These are phyloP conservation scores for Excoecaria agallocha DNA, from an alignment of 345 rosid genomes.

Conservation along the genomic window DNA sequence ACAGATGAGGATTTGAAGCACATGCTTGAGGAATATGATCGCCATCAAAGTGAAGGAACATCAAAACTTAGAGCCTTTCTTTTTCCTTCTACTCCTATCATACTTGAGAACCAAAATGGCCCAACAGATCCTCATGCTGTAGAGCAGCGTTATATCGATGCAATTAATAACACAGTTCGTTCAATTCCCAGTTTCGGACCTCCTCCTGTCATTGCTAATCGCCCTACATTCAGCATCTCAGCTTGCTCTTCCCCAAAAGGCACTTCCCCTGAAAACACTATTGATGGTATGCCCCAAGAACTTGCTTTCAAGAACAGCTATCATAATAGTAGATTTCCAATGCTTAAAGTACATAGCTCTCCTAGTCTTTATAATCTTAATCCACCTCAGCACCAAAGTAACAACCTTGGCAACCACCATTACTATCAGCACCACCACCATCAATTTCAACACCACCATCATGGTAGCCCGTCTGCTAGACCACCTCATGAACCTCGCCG, in stretches of 20 bases:
- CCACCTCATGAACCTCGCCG: conserved; percentile 35
- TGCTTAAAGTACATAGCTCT: conserved; percentile 73
- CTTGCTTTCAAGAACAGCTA: conserved; percentile 11
- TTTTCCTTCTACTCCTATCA: conserved; percentile 50
- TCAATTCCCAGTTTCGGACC: conserved; percentile 21
- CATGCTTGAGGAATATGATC: conserved; percentile 72
- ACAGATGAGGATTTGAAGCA: conserved; percentile 74
- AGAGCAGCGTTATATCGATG: conserved; percentile 80
- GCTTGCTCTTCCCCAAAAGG: conserved; percentile 62
- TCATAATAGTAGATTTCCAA: conserved; percentile 27
- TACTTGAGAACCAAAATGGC: conserved; percentile 37
- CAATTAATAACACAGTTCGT: conserved; percentile 60
- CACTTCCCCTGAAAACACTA: conserved; percentile 45
- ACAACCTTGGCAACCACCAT: conserved; percentile 19
- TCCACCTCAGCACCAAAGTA: conserved; percentile 19
- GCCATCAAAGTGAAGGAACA: conserved; percentile 47
- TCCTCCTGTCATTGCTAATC: conserved; percentile 33
- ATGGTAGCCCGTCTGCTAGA: conserved; percentile 29
- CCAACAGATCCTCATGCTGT: conserved; percentile 36
- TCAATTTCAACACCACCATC: conserved; percentile 16
- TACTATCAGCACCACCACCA: conserved; percentile 33
- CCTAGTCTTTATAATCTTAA: conserved; percentile 53
- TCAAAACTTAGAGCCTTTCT: conserved; percentile 62
- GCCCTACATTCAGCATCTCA: conserved; percentile 49
- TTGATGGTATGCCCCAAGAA: conserved; percentile 33